A percentile compares a stretch with the other conserved stretches of the same genome.
Evolutionary conservation across 805 yeast genomes (phyloP).

Genomic region (Spathaspora girioi): DNA sequence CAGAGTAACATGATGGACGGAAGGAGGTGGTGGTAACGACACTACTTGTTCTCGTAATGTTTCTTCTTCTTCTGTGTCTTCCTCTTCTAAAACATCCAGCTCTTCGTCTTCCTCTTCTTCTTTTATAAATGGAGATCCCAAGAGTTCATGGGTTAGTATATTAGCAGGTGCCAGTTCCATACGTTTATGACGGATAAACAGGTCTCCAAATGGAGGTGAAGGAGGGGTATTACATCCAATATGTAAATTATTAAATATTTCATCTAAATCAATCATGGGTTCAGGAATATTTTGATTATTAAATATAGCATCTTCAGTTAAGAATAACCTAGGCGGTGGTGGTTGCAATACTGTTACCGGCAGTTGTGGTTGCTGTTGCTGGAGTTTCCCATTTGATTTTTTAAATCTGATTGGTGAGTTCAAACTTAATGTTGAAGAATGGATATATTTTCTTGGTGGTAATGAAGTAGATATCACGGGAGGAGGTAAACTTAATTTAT

Average conservation of each 20-base stretch:
- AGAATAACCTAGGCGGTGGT: slow-evolving; percentile 7
- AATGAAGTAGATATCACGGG: slow-evolving; percentile 11
- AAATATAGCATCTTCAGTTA: slow-evolving; percentile 7
- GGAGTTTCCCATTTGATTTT: slow-evolving; percentile 8
- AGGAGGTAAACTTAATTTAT: slow-evolving; percentile 5
- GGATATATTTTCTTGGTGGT: slow-evolving; percentile 1
- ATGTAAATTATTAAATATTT: slow-evolving; percentile 28
- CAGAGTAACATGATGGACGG: slow-evolving; percentile 23
- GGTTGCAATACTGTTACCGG: slow-evolving; percentile 2
- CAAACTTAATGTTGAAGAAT: slow-evolving; percentile 13
- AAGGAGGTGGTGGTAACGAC: slow-evolving; percentile 8
- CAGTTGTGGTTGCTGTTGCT: too few species aligned
- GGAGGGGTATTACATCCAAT: slow-evolving; percentile 13
- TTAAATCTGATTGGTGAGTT: slow-evolving; percentile 29
- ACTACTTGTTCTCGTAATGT: slow-evolving; percentile 9
- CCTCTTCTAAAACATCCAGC: not conserved
- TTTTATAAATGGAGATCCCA: slow-evolving; percentile 26
- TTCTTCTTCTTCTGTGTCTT: slow-evolving; percentile 2
- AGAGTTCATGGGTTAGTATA: slow-evolving; percentile 21
- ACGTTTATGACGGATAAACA: slow-evolving; percentile 10
- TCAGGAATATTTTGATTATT: slow-evolving; percentile 23
- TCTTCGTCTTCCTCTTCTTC: slow-evolving; percentile 14
- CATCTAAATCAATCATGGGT: slow-evolving; percentile 39
- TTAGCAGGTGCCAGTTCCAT: slow-evolving; percentile 20
- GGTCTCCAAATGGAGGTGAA: not conserved